Conservation (phyloP, 768 basidiomycete species). For the Porpolomopsis calyptriformis region DNA sequence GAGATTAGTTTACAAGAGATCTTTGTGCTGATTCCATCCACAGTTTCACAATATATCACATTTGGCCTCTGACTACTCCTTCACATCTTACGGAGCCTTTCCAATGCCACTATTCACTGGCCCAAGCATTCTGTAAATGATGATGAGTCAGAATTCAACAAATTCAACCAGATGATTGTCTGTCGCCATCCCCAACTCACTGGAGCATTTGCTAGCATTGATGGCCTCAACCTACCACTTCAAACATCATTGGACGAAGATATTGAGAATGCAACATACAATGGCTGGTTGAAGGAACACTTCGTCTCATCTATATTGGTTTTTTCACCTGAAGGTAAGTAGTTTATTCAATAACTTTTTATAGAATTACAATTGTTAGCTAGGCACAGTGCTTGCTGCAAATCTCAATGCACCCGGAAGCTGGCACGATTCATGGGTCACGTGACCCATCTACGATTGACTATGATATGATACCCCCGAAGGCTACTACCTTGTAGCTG, state of each 20-base stretch:
- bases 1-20: constrained; percentile 32
- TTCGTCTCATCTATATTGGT: constrained; percentile 26
- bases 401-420: constrained; percentile 29
- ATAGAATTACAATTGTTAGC: constrained; percentile 25
- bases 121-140: constrained; percentile 6
- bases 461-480: constrained; percentile 18
- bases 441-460: constrained; percentile 28
- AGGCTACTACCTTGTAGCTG: constrained; percentile 27
- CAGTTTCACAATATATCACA: constrained; percentile 24
- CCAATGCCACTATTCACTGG: constrained; percentile 21
- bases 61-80: constrained; percentile 25
- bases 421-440: constrained; percentile 31
- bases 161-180: constrained; percentile 17
- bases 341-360: background rate
- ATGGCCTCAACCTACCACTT: constrained; percentile 26
- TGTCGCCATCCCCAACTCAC: constrained; percentile 23
- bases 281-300: constrained; percentile 27
- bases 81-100: constrained; percentile 17
- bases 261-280: background rate
- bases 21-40: constrained; percentile 32
- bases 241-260: constrained; percentile 27
- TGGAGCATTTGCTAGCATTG: constrained; percentile 30
- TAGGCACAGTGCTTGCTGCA: constrained; percentile 7
- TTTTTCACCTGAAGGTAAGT: constrained; percentile 17
- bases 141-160: constrained; percentile 19